A percentile compares a stretch with the other conserved stretches of the same genome.
These are phyloP conservation scores for Phytophthora syringae DNA, from an alignment of 352 stramenopile genomes.

Conservation along the genomic window DNA sequence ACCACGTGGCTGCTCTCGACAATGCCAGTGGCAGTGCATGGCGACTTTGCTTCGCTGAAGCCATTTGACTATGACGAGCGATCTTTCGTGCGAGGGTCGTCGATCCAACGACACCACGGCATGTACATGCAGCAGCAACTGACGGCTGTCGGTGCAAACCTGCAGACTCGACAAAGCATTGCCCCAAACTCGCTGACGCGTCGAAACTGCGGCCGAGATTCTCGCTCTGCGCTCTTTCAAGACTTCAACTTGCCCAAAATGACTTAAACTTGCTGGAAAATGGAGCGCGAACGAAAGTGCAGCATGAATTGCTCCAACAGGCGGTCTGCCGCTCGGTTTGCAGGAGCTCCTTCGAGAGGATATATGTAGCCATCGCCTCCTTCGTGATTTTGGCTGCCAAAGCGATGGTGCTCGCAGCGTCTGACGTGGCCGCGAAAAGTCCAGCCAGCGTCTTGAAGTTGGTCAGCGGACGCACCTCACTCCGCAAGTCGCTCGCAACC, in stretches of 20 bases:
- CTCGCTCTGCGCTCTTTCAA: constrained; percentile 5
- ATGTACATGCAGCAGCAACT: neutral
- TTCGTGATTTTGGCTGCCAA: constrained; percentile 3
- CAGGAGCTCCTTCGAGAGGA: too few species aligned
- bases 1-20: constrained; percentile 12
- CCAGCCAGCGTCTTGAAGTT: constrained; percentile 27
- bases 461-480: constrained; percentile 25
- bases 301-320: too few species aligned
- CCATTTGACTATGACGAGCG: constrained; percentile 3
- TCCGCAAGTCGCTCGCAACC: constrained; percentile 30
- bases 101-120: too few species aligned
- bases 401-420: neutral
- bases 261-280: too few species aligned
- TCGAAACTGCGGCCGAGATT: neutral
- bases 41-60: neutral
- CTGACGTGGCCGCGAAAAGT: constrained; percentile 18
- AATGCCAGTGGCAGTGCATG: too few species aligned
- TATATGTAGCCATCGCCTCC: constrained; percentile 2
- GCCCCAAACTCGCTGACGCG: neutral
- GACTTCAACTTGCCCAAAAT: constrained; percentile 11
- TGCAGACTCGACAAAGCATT: too few species aligned
- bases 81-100: too few species aligned
- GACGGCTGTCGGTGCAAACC: neutral
- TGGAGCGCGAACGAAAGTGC: too few species aligned
- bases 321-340: too few species aligned